A percentile compares a stretch with the other conserved stretches of the same genome.
These are phyloP conservation scores for Dryadomyces quercus-mongolicae DNA, from an alignment of 2,329 filamentous ascomycete genomes.

Conservation along the genomic window DNA sequence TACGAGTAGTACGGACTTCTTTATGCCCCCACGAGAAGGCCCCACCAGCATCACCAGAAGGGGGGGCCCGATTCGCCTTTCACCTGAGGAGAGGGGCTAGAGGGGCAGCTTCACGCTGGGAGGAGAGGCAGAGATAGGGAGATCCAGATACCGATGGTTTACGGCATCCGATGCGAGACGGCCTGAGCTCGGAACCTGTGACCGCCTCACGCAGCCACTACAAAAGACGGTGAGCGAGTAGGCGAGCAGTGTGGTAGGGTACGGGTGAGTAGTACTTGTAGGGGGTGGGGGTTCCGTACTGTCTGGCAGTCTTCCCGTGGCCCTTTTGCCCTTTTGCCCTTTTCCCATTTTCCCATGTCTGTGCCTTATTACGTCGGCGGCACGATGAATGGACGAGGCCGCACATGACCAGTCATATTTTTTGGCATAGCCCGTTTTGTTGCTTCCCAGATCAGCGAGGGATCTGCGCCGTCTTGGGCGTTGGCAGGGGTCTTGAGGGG, in stretches of 20 bases:
- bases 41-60: no score
- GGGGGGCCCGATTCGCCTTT: no score
- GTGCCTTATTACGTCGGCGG: no score
- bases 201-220: not conserved
- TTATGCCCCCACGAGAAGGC: no score
- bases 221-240: conserved; percentile 1
- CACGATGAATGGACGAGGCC: not conserved
- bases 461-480: not conserved
- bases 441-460: not conserved
- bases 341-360: not conserved
- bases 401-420: not conserved
- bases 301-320: not conserved
- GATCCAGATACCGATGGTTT: not conserved
- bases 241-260: not conserved
- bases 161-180: not conserved
- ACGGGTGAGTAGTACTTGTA: not conserved
- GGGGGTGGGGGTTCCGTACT: not conserved
- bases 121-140: not conserved
- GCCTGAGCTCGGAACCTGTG: not conserved
- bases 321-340: not conserved
- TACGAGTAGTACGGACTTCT: no score
- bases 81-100: no score
- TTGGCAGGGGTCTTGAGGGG: not conserved
- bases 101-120: not conserved
- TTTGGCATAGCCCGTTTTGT: not conserved